Evolutionary conservation across 345 rosid species (phyloP).

Genomic region (Camelina neglecta): DNA sequence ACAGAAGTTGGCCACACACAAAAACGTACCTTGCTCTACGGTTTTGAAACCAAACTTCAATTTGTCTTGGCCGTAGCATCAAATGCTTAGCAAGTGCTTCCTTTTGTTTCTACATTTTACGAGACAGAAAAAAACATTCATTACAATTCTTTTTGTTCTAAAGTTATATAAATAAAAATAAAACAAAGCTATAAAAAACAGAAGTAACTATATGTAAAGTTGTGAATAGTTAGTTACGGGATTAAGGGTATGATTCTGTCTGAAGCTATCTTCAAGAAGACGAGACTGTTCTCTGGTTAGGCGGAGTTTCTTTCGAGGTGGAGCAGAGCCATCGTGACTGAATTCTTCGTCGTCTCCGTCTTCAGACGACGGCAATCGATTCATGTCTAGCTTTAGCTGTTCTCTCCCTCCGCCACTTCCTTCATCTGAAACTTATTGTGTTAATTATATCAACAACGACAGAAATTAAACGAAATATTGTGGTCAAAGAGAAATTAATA

Average conservation of each 20-base stretch:
- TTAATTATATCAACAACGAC: constrained; percentile 15
- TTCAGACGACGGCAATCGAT: constrained; percentile 42
- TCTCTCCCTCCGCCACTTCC: constrained; percentile 58
- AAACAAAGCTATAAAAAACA: background rate
- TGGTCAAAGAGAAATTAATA: constrained; percentile 4
- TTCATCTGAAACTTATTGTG: constrained; percentile 53
- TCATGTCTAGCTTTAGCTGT: constrained; percentile 46
- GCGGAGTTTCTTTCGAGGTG: constrained; percentile 92
- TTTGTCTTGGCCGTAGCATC: constrained; percentile 89
- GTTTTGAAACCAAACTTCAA: constrained; percentile 99
- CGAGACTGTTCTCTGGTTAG: constrained; percentile 91
- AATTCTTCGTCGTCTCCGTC: constrained; percentile 42
- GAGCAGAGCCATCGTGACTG: constrained; percentile 55
- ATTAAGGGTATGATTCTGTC: constrained; percentile 85
- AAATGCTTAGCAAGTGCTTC: constrained; percentile 79
- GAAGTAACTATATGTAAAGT: background rate
- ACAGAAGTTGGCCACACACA: too few species aligned
- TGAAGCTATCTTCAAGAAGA: constrained; percentile 94
- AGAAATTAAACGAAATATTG: background rate
- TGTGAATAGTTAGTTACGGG: constrained; percentile 51
- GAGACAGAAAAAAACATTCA: background rate
- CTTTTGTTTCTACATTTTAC: constrained; percentile 77
- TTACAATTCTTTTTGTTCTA: background rate
- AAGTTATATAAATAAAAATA: background rate
- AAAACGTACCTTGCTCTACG: constrained; percentile 93